Conservation (phyloP, 306 rosid species). For the Sicyos edulis region DNA sequence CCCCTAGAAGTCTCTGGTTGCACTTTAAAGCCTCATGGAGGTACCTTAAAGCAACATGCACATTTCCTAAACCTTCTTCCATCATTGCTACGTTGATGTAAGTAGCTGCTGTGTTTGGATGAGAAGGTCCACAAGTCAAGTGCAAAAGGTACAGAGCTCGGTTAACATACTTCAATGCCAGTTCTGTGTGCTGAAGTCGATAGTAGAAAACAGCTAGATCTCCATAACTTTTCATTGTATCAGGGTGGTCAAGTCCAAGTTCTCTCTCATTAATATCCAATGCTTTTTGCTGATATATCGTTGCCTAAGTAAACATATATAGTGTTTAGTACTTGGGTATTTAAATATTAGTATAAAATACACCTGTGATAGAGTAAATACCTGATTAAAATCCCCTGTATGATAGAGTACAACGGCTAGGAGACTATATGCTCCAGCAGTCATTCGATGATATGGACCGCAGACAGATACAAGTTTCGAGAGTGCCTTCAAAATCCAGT, state of each 20-base stretch:
- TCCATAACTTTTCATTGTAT: constrained; percentile 98
- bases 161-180: constrained; percentile 94
- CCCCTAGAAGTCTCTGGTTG: constrained; percentile 91
- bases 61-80: constrained; percentile 99
- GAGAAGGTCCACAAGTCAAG: constrained; percentile 95
- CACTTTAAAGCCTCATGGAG: constrained; percentile 98
- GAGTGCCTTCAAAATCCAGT: constrained; percentile 63
- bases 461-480: constrained; percentile 83
- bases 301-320: constrained; percentile 45
- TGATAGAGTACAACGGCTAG: constrained; percentile 94
- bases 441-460: constrained; percentile 97
- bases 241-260: constrained; percentile 99
- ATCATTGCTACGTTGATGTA: constrained; percentile 98
- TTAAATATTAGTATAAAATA: background rate
- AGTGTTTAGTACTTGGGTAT: background rate
- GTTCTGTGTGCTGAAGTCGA: constrained; percentile 94
- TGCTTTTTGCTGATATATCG: constrained; percentile 96
- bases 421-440: constrained; percentile 98
- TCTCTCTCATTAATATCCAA: constrained; percentile 96
- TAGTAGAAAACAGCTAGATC: constrained; percentile 98
- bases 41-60: constrained; percentile 90
- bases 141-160: constrained; percentile 94
- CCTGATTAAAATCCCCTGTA: constrained; percentile 96
- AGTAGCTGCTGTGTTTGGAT: constrained; percentile 99
- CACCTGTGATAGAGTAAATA: constrained; percentile 12